Base-by-base conservation (phyloP, 2,329 filamentous ascomycete species). In the Fusarium marasasianum region DNA sequence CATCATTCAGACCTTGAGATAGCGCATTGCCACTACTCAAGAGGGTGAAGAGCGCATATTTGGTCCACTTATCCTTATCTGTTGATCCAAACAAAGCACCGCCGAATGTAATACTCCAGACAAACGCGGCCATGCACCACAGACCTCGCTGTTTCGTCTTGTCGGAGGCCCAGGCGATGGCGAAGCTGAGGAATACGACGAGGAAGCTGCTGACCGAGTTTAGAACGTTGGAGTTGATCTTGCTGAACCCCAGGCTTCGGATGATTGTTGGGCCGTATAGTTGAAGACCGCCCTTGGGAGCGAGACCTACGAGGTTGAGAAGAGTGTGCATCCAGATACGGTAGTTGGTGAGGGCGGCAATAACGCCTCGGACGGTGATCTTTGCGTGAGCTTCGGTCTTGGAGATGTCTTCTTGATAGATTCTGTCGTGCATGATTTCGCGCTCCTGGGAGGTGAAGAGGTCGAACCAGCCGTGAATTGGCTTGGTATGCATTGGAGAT, bases 251-350 rank as follows among this genome's bases (percentile, higher is more conserved):
- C 4, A 79, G 57, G 8, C 48, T 69, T 26, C 67, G 65, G 40
- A 79, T 77, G 6, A 79, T 70, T 1, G 73, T 71, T 3, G 76
- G 72, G 1, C 65, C 73, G 5, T 79, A 79, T 2, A 77, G 76
- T 48, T 77, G 76, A 37, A 79, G 60, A 2, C 75, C 76, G 5
- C 75, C 74, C n/a, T 78, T 79, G 18, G 76, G 76, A 6, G 76
- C 74, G 8, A 79, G 61, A 9, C 64, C 65, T 1, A 77, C 64
- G 7, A 79, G 20, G 26, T 77, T 78, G 3, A 77, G 63, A 18
- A 72, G 50, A 10, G 69, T 64, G 38, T 79, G 74, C 4, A 76
- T 59, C 71, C 73, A 79, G 7, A 79, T 18, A 0, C 68, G 62
- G 33, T 66, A 74, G 13, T 77, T 55, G 1, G 56, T 15, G 12